A percentile compares a stretch with the other conserved stretches of the same genome.
Conservation (phyloP, 805 yeast species). For the Wickerhamomyces rabaulensis region DNA sequence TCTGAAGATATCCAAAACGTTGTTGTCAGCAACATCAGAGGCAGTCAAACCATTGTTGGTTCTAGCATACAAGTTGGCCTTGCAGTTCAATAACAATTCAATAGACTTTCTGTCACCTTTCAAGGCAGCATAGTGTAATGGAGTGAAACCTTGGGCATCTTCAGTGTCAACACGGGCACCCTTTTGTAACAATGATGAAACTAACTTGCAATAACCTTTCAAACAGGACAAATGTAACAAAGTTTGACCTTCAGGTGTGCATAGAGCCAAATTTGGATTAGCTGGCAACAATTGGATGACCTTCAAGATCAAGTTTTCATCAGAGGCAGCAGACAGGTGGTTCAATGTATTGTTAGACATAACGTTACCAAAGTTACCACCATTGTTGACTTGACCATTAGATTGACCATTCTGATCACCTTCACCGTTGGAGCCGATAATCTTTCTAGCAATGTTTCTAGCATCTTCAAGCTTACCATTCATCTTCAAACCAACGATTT, state of each 20-base stretch:
- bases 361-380: slow-evolving; percentile 4
- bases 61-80: slow-evolving; percentile 50
- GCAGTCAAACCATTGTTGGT: slow-evolving; percentile 47
- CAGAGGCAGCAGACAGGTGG: slow-evolving; percentile 12
- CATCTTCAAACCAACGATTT: slow-evolving; percentile 95
- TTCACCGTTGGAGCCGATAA: slow-evolving; percentile 58
- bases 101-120: slow-evolving; percentile 68
- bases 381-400: slow-evolving; percentile 9
- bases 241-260: slow-evolving; percentile 81
- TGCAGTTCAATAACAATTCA: slow-evolving; percentile 54
- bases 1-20: slow-evolving; percentile 28
- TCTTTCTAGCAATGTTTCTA: slow-evolving; percentile 83
- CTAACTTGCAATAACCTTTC: slow-evolving; percentile 62
- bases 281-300: slow-evolving; percentile 66
- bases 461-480: slow-evolving; percentile 95
- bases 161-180: slow-evolving; percentile 66
- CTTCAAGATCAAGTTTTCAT: slow-evolving; percentile 36
- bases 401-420: slow-evolving; percentile 20
- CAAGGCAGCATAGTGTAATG: slow-evolving; percentile 81
- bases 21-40: slow-evolving; percentile 35
- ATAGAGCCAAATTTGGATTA: slow-evolving; percentile 75
- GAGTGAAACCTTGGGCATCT: slow-evolving; percentile 80
- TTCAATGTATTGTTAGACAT: slow-evolving; percentile 5
- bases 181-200: slow-evolving; percentile 55
- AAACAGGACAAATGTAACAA: slow-evolving; percentile 81